phyloP scores from a whole-genome alignment of 768 basidiomycete genomes.

The Neoboletus magnificus region DNA sequence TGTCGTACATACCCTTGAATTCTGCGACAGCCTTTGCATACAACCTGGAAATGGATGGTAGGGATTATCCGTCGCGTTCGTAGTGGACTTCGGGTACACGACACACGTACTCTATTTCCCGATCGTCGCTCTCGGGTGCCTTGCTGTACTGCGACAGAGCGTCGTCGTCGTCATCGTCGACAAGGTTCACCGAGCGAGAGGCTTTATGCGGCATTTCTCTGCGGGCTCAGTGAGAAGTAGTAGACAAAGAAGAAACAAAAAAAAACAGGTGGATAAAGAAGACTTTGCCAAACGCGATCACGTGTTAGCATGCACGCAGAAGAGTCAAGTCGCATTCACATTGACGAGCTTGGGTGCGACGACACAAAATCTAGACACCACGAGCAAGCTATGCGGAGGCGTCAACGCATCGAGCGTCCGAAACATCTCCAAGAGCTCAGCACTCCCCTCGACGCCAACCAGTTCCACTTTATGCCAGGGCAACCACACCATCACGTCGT shows the following conservation, averaged over 20 bases:
- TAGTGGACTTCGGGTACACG: neutral
- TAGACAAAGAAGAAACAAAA: neutral
- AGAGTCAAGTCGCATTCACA: slow-evolving; percentile 1
- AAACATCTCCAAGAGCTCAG: slow-evolving; percentile 16
- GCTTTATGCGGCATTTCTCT: slow-evolving; percentile 14
- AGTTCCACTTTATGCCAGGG: slow-evolving; percentile 48
- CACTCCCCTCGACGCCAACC: slow-evolving; percentile 10
- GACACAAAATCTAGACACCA: slow-evolving; percentile 29
- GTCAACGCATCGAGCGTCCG: slow-evolving; percentile 25
- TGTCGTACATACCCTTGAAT: slow-evolving; percentile 26
- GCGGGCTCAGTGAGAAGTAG: neutral
- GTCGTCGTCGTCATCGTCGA: slow-evolving; percentile 15
- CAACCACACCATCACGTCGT: slow-evolving; percentile 44
- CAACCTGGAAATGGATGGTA: slow-evolving; percentile 4
- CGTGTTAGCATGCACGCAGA: slow-evolving; percentile 10
- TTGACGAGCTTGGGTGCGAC: slow-evolving; percentile 1
- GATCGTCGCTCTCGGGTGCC: slow-evolving; percentile 25
- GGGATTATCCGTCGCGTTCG: neutral
- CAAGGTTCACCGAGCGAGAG: slow-evolving; percentile 6
- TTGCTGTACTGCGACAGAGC: slow-evolving; percentile 17
- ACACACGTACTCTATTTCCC: slow-evolving; percentile 22
- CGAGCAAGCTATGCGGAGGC: slow-evolving; percentile 28
- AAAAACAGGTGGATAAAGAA: neutral
- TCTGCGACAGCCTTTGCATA: slow-evolving; percentile 32
- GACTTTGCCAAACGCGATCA: slow-evolving; percentile 6